phyloP scores from a whole-genome alignment of 345 rosid species.

The Lepidium didymum region DNA sequence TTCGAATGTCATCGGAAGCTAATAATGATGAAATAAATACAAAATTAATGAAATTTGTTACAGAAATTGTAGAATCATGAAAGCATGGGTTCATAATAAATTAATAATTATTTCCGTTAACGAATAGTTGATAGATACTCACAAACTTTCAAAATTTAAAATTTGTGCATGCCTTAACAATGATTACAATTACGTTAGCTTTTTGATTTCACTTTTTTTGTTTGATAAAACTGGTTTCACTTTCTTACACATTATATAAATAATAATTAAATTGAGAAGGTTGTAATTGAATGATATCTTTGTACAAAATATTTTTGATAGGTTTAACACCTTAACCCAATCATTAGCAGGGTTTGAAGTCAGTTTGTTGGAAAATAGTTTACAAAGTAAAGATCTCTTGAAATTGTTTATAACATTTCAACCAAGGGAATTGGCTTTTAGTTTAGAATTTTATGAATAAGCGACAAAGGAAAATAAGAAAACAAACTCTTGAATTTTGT shows the following conservation, averaged over 20 bases:
- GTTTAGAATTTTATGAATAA: too few relatives aligned
- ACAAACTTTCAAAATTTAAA: constrained; percentile 3
- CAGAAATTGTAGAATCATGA: constrained; percentile 13
- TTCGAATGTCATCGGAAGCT: constrained; percentile 5
- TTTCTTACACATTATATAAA: not conserved
- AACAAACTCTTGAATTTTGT: too few relatives aligned
- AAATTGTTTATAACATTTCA: too few relatives aligned
- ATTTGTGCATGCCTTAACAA: constrained; percentile 7
- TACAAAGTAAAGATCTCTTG: too few relatives aligned
- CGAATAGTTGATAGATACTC: constrained; percentile 6
- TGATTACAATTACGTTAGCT: constrained; percentile 9
- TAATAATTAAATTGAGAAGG: too few relatives aligned
- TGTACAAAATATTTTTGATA: too few relatives aligned
- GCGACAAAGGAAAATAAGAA: too few relatives aligned
- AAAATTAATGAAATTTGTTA: not conserved
- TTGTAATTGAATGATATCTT: too few relatives aligned
- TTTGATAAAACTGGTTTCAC: not conserved
- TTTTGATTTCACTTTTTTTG: not conserved
- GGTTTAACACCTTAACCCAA: too few relatives aligned
- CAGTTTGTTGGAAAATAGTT: too few relatives aligned
- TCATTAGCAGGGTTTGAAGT: too few relatives aligned
- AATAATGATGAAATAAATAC: not conserved
- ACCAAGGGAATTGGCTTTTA: too few relatives aligned
- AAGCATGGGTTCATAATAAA: constrained; percentile 9
- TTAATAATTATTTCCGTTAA: constrained; percentile 9